phyloP scores from a whole-genome alignment of 306 rosid genomes.

The Cyamopsis tetragonoloba region DNA sequence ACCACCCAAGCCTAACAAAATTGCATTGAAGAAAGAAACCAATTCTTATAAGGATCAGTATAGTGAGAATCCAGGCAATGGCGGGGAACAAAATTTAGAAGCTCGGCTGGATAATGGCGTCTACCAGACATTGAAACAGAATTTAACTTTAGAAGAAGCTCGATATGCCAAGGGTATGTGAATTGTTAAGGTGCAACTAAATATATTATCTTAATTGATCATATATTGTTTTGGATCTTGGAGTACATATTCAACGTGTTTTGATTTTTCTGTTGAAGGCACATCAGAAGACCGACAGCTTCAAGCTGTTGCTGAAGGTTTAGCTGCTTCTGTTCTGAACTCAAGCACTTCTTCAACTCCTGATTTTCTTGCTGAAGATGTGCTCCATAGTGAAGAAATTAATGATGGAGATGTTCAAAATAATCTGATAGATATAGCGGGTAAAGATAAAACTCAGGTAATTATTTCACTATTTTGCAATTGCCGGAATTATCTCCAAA shows the following conservation, averaged over 20 bases:
- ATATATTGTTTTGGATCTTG: slow-evolving; percentile 6
- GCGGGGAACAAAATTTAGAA: slow-evolving; percentile 44
- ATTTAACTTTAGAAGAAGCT: slow-evolving; percentile 43
- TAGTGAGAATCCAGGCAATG: slow-evolving; percentile 45
- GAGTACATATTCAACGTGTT: slow-evolving; percentile 8
- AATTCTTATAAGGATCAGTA: slow-evolving; percentile 41
- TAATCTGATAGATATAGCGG: slow-evolving; percentile 28
- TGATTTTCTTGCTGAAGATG: slow-evolving; percentile 42
- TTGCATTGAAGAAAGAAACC: slow-evolving; percentile 49
- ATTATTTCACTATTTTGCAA: not conserved
- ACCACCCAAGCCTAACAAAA: slow-evolving; percentile 65
- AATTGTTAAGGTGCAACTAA: not conserved
- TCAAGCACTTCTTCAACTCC: slow-evolving; percentile 45
- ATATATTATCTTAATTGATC: slow-evolving; percentile 9
- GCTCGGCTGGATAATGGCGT: slow-evolving; percentile 45
- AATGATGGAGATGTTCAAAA: slow-evolving; percentile 40
- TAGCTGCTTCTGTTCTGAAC: slow-evolving; percentile 79
- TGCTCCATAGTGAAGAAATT: slow-evolving; percentile 34
- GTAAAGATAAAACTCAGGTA: slow-evolving; percentile 50
- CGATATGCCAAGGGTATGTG: slow-evolving; percentile 50
- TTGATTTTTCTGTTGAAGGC: slow-evolving; percentile 32
- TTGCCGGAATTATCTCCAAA: not conserved
- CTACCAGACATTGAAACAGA: slow-evolving; percentile 46
- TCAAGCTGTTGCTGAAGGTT: slow-evolving; percentile 94
- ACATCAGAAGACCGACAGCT: slow-evolving; percentile 77